A percentile compares a stretch with the other conserved stretches of the same genome.
Conservation (phyloP, 2,329 filamentous ascomycete species). For the Xylariales sp. region DNA sequence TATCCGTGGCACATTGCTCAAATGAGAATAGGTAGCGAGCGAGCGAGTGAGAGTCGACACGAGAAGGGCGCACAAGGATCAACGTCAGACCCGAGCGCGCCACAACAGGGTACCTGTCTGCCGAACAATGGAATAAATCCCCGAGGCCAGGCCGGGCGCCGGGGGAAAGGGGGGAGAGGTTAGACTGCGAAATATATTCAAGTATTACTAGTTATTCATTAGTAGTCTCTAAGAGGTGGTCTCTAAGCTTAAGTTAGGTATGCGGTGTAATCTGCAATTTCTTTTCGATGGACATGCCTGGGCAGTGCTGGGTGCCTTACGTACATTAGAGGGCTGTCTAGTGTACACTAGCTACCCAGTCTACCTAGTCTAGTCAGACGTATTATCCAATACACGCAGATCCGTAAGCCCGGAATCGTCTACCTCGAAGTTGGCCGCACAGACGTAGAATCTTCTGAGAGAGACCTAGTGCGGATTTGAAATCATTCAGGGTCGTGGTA, state of each 20-base stretch:
- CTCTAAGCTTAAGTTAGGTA: too few relatives aligned
- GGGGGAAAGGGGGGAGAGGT: neutral
- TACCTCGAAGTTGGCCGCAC: neutral
- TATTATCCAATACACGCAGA: neutral
- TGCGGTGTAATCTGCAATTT: too few relatives aligned
- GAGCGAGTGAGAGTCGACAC: neutral
- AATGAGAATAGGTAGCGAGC: neutral
- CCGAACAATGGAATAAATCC: neutral
- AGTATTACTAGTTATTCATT: too few relatives aligned
- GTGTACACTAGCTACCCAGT: too few relatives aligned
- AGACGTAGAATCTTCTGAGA: neutral
- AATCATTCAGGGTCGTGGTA: neutral
- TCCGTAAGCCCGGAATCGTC: conserved; percentile 3
- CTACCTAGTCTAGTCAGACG: neutral
- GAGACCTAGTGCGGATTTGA: neutral
- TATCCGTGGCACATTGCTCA: neutral
- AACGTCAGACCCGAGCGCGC: neutral
- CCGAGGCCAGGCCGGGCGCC: neutral
- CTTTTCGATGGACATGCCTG: too few relatives aligned
- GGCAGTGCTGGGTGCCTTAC: too few relatives aligned
- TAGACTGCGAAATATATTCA: too few relatives aligned
- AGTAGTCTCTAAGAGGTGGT: too few relatives aligned
- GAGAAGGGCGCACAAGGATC: neutral
- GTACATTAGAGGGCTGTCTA: too few relatives aligned
- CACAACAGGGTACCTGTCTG: neutral